Evolutionary conservation across 2,329 filamentous ascomycete species (phyloP), one percentile per base, ranked within the genome.

Genomic region (Cercospora sojina): DNA sequence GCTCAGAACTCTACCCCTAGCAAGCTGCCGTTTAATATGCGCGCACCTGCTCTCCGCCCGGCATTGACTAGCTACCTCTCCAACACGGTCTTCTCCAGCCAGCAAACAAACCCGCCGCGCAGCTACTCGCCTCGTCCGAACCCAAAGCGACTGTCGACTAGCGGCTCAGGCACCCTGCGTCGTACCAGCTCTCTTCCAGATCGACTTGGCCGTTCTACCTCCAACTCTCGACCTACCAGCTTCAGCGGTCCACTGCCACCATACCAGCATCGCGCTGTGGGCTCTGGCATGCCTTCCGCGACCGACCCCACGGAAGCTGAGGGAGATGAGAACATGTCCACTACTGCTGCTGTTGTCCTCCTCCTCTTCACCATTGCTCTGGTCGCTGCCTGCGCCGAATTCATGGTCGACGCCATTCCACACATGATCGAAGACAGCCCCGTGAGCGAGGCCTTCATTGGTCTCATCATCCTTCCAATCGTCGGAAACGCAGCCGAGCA

Each of bases 401-500:
- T 90, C 79, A 87, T 93, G 79, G 91, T 92, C 29, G 85, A 87
- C 69, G 87, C 88, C 41, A 93, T 93, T 71, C 86, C 90, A 61
- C 83, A 83, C 5, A 87, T 93, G 77, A 87, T 90, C 1, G 79
- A 81, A 18, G 78, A 82, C 3, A 87, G 86, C 23, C 80, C 79
- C 12, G 81, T 93, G 66, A 90, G 85, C 68, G 85, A 91, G 74
- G 89, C 90, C 35, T 93, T 94, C 70, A 88, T 93, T 68, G 91
- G 91, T 73, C 83, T 93, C 10, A 93, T 94, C 72, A 87, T 94
- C 61, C 81, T 94, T 4, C 91, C 91, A 8, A 92, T 93, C 72
- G 91, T 93, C n/a, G 90, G 91, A 43, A 93, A 93, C 73, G 91
- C 91, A 2, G 91, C 90, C 13, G 91, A 93, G 80, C 91, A 93